Evolutionary conservation across 768 basidiomycete genomes (phyloP), one percentile per base, ranked within the genome.

Genomic region (Nidula microcarpa): DNA sequence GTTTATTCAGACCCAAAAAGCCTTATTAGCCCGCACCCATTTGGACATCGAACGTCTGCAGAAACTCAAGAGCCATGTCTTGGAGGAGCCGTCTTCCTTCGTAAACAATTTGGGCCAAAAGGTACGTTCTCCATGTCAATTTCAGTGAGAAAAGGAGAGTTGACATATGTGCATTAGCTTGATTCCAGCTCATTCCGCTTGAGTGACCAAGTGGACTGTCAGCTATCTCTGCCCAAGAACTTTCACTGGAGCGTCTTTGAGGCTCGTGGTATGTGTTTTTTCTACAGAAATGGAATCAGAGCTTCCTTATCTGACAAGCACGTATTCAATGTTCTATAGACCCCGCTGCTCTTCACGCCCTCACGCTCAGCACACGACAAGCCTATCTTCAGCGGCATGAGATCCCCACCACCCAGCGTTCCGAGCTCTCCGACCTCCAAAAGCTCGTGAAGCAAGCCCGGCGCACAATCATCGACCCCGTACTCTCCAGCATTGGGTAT

Each of bases 241-340:
- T 71, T 90, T 45, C 73, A 89, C 57, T 91, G 89, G 89, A 65
- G 75, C 9, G 60, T 78, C 1, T 89, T 84, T 62, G 71, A 75
- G 8, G 71, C 73, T 5, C 71, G 73, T 59, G 87, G 88, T 89
- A 62, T 48, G 73, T 64, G 36, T 23, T 23, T 23, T 23, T 23
- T 23, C 23, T 23, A 23, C 3, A 23, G 23, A 23, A 23, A 23
- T 23, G 23, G 23, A 23, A 23, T 23, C 23, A 23, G 52, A 23
- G 35, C 36, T 18, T 35, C n/a, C 17, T n/a, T 43, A 43, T n/a
- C 34, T 23, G 30, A 30, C 23, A n/a, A 45, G 36, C 23, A 10
- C 3, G 9, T 8, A 52, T 52, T 41, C 39, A 4, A 41, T 16
- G 11, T 41, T 50, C 13, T 11, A 17, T 53, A 88, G 87, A 89